phyloP scores from a whole-genome alignment of 805 yeast species.

The Saturnispora hagleri region DNA sequence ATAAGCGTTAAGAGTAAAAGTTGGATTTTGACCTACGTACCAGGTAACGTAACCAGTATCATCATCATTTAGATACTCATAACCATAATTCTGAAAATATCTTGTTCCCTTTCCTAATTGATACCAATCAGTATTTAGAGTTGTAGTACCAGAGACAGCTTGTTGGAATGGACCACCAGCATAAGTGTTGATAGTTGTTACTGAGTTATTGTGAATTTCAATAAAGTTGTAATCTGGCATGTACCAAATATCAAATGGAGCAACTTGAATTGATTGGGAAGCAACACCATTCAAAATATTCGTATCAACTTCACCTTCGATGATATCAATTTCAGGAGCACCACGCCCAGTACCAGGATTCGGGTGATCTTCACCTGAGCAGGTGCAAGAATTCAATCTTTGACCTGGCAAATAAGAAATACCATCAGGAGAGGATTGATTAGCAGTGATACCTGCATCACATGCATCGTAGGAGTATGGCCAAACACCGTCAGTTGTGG shows the following conservation, averaged over 20 bases:
- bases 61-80: conserved; percentile 67
- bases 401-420: conserved; percentile 83
- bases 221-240: conserved; percentile 78
- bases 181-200: conserved; percentile 78
- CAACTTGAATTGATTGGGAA: conserved; percentile 87
- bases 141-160: conserved; percentile 78
- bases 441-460: conserved; percentile 92
- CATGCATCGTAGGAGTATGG: conserved; percentile 83
- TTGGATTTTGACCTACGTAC: conserved; percentile 77
- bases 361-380: conserved; percentile 80
- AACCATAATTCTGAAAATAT: conserved; percentile 64
- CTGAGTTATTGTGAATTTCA: conserved; percentile 56
- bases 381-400: conserved; percentile 64
- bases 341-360: conserved; percentile 84
- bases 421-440: conserved; percentile 87
- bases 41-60: conserved; percentile 70
- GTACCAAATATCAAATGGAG: conserved; percentile 94
- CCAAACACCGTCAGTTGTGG: conserved; percentile 91
- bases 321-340: conserved; percentile 88
- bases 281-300: conserved; percentile 52
- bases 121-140: conserved; percentile 77
- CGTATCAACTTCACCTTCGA: conserved; percentile 74
- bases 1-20: conserved; percentile 60
- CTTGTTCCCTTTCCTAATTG: conserved; percentile 44
- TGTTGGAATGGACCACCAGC: conserved; percentile 93